Evolutionary conservation across 108 stramenopile genomes (phyloP).

Genomic region (Nannochloropsis salina): DNA sequence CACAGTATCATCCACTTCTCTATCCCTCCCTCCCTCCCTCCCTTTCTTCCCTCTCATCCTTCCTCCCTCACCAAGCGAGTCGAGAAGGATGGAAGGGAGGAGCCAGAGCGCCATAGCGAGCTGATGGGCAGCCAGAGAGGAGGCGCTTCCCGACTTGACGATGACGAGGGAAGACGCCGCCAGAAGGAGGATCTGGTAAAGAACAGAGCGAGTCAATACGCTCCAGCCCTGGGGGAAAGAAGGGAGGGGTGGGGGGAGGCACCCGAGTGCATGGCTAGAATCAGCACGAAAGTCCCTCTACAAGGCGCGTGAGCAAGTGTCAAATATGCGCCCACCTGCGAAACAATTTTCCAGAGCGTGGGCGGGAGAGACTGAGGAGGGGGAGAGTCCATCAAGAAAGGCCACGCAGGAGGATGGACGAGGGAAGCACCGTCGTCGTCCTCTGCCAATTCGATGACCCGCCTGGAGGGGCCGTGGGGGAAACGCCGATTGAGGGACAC

Average conservation of each 20-base stretch:
- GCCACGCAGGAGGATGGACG: not conserved
- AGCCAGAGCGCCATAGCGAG: not conserved
- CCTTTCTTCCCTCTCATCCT: not conserved
- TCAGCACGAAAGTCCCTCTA: not conserved
- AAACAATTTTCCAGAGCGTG: slow-evolving; percentile 14
- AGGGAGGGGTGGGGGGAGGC: not conserved
- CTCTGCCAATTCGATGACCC: not conserved
- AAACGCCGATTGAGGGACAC: not conserved
- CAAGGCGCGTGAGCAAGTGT: not conserved
- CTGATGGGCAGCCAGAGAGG: slow-evolving; percentile 11
- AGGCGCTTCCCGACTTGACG: not conserved
- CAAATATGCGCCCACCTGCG: not conserved
- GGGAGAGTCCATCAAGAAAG: not conserved
- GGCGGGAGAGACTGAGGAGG: not conserved
- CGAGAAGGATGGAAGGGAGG: not conserved
- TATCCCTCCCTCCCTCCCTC: too few relatives aligned
- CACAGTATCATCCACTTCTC: too few relatives aligned
- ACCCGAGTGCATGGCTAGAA: not conserved
- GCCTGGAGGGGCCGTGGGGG: not conserved
- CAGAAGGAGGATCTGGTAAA: slow-evolving; percentile 6
- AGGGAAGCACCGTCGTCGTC: not conserved
- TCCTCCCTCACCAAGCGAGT: not conserved
- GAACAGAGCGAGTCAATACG: not conserved
- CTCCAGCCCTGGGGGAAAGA: not conserved
- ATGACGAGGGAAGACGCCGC: not conserved